Conservation (phyloP, 192 early-diverging fungal genomes). For the Coemansia sp. region DNA sequence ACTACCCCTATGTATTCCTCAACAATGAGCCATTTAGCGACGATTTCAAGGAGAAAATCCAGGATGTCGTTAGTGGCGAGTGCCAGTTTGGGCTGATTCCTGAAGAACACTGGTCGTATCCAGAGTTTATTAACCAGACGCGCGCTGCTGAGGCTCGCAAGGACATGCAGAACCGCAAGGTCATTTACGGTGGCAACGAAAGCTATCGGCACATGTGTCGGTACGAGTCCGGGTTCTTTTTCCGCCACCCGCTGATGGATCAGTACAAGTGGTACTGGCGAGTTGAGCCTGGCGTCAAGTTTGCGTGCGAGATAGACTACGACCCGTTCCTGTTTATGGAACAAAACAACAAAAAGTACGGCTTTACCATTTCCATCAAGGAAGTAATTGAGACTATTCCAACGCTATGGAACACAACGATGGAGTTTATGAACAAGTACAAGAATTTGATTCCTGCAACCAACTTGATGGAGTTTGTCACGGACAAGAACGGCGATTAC, state of each 20-base stretch:
- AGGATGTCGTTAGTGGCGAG: slow-evolving; percentile 32
- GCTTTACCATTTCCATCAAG: slow-evolving; percentile 58
- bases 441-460: slow-evolving; percentile 16
- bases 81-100: slow-evolving; percentile 62
- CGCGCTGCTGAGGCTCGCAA: slow-evolving; percentile 57
- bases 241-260: slow-evolving; percentile 62
- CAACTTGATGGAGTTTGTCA: slow-evolving; percentile 56
- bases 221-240: slow-evolving; percentile 74
- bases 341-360: slow-evolving; percentile 71
- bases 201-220: slow-evolving; percentile 72
- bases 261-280: slow-evolving; percentile 83
- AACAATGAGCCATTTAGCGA: slow-evolving; percentile 75
- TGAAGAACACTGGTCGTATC: slow-evolving; percentile 72
- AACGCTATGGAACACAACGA: slow-evolving; percentile 56
- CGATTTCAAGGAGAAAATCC: slow-evolving; percentile 61
- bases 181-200: slow-evolving; percentile 62
- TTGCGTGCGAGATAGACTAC: slow-evolving; percentile 67
- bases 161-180: slow-evolving; percentile 53
- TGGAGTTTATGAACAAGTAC: slow-evolving; percentile 47
- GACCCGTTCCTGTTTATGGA: slow-evolving; percentile 78
- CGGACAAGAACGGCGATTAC: slow-evolving; percentile 53
- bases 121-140: slow-evolving; percentile 66
- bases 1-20: slow-evolving; percentile 83
- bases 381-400: slow-evolving; percentile 58
- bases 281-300: slow-evolving; percentile 76